Percentiles rank a stretch among this genome's conserved stretches.
These are phyloP conservation scores for Coriolopsis trogii DNA, from an alignment of 1,284 basidiomycete genomes.

Conservation along the genomic window DNA sequence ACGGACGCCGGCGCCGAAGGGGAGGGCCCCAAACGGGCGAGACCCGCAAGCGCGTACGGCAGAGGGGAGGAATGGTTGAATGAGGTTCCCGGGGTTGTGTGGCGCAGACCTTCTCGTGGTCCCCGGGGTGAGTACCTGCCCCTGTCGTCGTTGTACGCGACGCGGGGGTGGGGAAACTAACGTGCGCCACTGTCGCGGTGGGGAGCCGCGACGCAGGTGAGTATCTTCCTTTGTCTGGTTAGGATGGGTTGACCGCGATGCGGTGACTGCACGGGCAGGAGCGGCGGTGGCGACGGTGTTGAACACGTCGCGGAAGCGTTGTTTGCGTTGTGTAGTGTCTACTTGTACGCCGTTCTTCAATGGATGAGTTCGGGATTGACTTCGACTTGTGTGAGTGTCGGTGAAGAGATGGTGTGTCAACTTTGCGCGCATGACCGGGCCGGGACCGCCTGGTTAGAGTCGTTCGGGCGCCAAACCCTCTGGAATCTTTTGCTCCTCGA, in stretches of 20 bases:
- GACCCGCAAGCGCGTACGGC: conserved; percentile 18
- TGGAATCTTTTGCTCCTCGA: no score
- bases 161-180: conserved; percentile 17
- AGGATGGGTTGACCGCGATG: neutral
- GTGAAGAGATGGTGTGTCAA: no score
- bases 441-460: no score
- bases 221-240: neutral
- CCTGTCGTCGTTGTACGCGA: neutral
- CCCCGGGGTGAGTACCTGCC: conserved; percentile 24
- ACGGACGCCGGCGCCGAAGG: conserved; percentile 11
- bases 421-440: no score
- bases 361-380: no score
- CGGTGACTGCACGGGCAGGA: no score
- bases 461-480: no score
- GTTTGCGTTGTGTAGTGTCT: no score
- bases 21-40: conserved; percentile 7
- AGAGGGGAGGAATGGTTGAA: conserved; percentile 16
- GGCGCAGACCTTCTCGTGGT: conserved; percentile 25
- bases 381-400: no score
- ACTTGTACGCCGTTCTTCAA: no score
- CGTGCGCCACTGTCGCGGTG: conserved; percentile 10
- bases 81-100: conserved; percentile 19
- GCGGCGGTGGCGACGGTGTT: no score
- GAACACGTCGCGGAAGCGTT: no score
- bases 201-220: neutral